Evolutionary conservation across 2,329 filamentous ascomycete genomes (phyloP), one percentile per base, ranked within the genome.

Genomic region (Grosmannia penicillata): DNA sequence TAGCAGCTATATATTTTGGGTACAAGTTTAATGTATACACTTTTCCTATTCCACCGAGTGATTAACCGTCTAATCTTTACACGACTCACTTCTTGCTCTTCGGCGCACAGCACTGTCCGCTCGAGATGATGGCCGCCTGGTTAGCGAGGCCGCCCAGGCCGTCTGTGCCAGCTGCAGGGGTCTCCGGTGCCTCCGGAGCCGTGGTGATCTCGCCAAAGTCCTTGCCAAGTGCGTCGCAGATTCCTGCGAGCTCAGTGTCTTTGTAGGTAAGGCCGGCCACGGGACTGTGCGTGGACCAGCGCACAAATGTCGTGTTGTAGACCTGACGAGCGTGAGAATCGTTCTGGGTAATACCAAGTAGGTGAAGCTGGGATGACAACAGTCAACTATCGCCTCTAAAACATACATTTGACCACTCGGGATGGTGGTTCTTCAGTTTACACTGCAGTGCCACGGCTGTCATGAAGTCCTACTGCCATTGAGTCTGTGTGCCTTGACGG

Each of bases 381-480:
- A n/a, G n/a, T n/a, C n/a, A n/a, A n/a, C n/a, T n/a, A n/a, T 11
- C 24, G 5, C 18, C 19, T 33, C 21, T 33, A 13, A 8, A 13
- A 53, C 63, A 47, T 57, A 78, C 78, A 51, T 85, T 84, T 3
- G 75, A 78, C 79, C 79, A 84, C 54, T 84, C 79, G 0, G 80
- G 79, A 50, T 85, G 80, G 53, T 85, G 80, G 48, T 74, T 79
- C 50, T 70, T 67, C 27, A 70, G 54, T 51, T 79, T 78, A 57
- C 77, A 81, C 49, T 82, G 70, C 24, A 75, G 58, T 10, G 78
- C 74, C 13, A 84, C 68, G 3, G 66, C 66, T n/a, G 76, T 79
- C 78, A 84, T 83, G 57, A 84, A 85, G 45, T 78, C 75, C 76
- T 80, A n/a, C n/a, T n/a, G n/a, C n/a, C n/a, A n/a, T n/a, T n/a